Conservation (phyloP, 192 early-diverging fungal species). For the Linnemannia elongata region DNA sequence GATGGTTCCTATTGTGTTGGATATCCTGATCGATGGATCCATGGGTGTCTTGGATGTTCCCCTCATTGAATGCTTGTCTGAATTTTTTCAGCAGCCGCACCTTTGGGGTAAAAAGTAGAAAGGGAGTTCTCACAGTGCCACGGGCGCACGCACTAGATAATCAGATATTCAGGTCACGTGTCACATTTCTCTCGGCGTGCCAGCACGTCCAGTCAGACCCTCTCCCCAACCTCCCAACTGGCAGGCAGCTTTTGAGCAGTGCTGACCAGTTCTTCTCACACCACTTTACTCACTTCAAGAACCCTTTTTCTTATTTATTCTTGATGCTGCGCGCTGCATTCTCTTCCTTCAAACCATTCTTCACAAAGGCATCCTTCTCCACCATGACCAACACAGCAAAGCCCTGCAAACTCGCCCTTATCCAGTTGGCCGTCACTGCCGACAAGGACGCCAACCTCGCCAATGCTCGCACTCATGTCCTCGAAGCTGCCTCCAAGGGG, state of each 20-base stretch:
- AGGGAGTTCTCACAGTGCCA: background rate
- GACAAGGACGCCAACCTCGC: slow-evolving; percentile 85
- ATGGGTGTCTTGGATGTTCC: background rate
- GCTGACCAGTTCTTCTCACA: too few relatives aligned
- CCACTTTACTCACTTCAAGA: background rate
- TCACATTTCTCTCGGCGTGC: background rate
- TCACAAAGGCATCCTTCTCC: slow-evolving; percentile 14
- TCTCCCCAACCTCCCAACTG: too few relatives aligned
- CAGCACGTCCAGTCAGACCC: background rate
- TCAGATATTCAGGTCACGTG: background rate
- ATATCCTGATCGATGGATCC: slow-evolving; percentile 12
- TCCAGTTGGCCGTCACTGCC: slow-evolving; percentile 85
- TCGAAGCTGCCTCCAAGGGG: slow-evolving; percentile 86
- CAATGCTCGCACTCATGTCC: slow-evolving; percentile 81
- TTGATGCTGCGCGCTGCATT: slow-evolving; percentile 37
- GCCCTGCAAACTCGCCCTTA: slow-evolving; percentile 76
- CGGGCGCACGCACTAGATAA: background rate
- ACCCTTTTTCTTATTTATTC: background rate
- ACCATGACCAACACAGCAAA: slow-evolving; percentile 26
- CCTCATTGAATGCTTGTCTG: background rate
- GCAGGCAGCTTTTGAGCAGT: too few relatives aligned
- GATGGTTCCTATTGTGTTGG: background rate
- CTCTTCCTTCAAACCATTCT: slow-evolving; percentile 15
- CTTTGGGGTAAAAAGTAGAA: slow-evolving; percentile 13
- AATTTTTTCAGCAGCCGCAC: slow-evolving; percentile 7